Conservation (phyloP, 257 asterid genomes). For the Solanum stenotomum region DNA sequence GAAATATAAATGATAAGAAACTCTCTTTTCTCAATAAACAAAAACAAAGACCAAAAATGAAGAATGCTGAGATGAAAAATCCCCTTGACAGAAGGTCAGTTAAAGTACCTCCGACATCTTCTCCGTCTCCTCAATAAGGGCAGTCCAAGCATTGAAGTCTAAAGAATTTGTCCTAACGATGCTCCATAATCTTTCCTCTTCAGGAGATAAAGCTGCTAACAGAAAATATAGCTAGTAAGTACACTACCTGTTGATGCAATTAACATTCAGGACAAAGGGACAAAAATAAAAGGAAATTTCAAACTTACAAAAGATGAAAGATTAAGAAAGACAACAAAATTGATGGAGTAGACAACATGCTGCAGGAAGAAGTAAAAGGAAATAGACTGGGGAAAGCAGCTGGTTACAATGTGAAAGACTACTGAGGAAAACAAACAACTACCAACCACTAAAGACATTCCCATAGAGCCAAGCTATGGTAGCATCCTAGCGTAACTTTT, state of each 20-base stretch:
- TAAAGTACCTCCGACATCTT: slow-evolving; percentile 66
- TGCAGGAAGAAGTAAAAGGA: not conserved
- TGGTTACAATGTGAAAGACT: not conserved
- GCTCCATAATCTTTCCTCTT: slow-evolving; percentile 96
- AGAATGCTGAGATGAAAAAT: not conserved
- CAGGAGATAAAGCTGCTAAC: slow-evolving; percentile 61
- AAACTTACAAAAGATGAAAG: not conserved
- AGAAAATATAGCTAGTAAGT: not conserved
- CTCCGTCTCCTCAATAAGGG: slow-evolving; percentile 92
- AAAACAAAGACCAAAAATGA: not conserved
- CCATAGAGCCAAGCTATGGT: not conserved
- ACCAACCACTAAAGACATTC: not conserved
- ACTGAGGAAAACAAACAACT: not conserved
- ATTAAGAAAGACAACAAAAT: not conserved
- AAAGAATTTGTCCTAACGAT: slow-evolving; percentile 73
- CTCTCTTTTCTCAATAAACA: not conserved
- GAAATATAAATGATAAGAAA: not conserved
- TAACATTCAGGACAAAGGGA: not conserved
- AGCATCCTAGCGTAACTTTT: not conserved
- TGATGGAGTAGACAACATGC: not conserved
- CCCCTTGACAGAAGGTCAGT: not conserved
- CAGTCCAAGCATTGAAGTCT: slow-evolving; percentile 93
- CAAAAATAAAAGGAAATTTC: not conserved
- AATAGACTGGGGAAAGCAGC: not conserved
- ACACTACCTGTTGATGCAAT: not conserved